Evolutionary conservation across 495 filamentous ascomycete species (phyloP).

Genomic region (Tirmania nivea): DNA sequence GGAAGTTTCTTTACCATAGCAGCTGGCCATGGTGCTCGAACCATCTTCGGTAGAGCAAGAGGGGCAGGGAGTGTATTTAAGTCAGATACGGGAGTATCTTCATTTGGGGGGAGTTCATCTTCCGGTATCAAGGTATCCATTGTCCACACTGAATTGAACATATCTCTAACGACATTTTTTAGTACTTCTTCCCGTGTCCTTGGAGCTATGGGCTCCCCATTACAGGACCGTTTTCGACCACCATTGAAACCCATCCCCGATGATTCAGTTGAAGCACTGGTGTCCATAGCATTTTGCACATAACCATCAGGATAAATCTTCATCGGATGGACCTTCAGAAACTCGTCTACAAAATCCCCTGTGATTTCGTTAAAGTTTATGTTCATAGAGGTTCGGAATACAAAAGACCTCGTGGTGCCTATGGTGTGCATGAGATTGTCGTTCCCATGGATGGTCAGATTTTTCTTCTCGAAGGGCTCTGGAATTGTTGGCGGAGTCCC

Average conservation of each 20-base stretch:
- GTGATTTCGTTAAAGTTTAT: constrained; percentile 37
- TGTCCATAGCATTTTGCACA: neutral
- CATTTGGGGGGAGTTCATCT: neutral
- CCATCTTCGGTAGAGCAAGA: neutral
- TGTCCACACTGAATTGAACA: constrained; percentile 17
- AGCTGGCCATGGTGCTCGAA: constrained; percentile 54
- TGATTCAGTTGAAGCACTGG: neutral
- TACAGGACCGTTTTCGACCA: constrained; percentile 8
- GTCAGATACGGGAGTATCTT: neutral
- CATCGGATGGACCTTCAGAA: constrained; percentile 13
- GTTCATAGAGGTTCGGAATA: constrained; percentile 70
- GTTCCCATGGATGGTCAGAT: constrained; percentile 51
- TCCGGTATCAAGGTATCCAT: constrained; percentile 17
- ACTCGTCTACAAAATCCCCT: constrained; percentile 13
- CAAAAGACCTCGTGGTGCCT: constrained; percentile 61
- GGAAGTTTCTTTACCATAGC: constrained; percentile 42
- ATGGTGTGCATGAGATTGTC: constrained; percentile 56
- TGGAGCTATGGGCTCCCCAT: constrained; percentile 2
- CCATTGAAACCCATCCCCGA: neutral
- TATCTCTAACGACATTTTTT: constrained; percentile 9
- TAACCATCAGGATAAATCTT: constrained; percentile 8
- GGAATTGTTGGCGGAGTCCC: constrained; percentile 6
- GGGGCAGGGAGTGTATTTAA: neutral
- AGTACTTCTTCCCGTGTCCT: constrained; percentile 6
- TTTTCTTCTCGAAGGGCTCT: constrained; percentile 10